phyloP scores from a whole-genome alignment of 257 asterid species.

The Solanum medicagineum region DNA sequence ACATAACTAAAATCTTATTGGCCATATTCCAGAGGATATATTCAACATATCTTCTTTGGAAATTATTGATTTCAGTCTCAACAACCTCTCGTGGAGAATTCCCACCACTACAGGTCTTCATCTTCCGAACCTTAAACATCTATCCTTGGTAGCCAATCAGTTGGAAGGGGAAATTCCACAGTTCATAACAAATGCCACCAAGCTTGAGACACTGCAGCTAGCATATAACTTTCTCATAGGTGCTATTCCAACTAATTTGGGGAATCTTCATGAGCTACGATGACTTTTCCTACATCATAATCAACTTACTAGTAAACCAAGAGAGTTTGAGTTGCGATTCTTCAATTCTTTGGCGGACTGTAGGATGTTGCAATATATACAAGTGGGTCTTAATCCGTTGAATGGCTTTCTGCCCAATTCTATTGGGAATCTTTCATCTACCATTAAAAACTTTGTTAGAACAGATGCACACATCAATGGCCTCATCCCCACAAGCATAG shows the following conservation, averaged over 20 bases:
- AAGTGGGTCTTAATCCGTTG: constrained; percentile 6
- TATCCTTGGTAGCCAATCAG: background rate
- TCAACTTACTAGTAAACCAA: constrained; percentile 1
- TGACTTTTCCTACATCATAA: constrained; percentile 2
- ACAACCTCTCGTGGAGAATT: constrained; percentile 7
- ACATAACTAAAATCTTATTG: no score
- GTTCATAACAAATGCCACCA: background rate
- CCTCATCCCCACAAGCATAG: constrained; percentile 11
- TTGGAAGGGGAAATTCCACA: background rate
- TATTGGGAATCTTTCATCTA: constrained; percentile 17
- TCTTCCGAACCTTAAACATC: constrained; percentile 14
- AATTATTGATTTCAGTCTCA: constrained; percentile 1
- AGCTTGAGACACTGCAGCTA: constrained; percentile 1
- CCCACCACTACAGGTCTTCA: constrained; percentile 5
- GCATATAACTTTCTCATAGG: constrained; percentile 8
- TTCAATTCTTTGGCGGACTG: constrained; percentile 18
- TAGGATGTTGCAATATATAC: constrained; percentile 7
- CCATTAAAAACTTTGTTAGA: constrained; percentile 3
- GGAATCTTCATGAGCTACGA: constrained; percentile 8
- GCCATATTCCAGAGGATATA: no score
- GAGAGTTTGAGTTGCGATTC: constrained; percentile 4
- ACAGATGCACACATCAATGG: constrained; percentile 9
- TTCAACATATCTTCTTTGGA: constrained; percentile 20
- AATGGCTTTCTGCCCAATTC: constrained; percentile 17
- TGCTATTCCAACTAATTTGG: constrained; percentile 14